These are phyloP conservation scores for Talaromyces sp. DNA, from an alignment of 2,329 filamentous ascomycete genomes.

Conservation along the genomic window DNA sequence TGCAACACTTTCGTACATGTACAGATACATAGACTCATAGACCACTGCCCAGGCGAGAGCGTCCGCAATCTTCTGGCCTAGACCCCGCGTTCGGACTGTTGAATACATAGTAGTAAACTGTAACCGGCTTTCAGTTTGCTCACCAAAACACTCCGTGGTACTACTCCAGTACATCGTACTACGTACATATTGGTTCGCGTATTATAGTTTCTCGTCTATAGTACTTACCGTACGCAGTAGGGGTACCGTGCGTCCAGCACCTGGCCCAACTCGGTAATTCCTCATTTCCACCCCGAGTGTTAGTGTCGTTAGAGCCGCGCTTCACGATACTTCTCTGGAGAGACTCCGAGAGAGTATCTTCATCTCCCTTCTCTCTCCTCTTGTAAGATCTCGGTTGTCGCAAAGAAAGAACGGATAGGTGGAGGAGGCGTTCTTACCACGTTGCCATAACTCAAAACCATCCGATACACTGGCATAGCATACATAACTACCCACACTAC, in stretches of 20 bases:
- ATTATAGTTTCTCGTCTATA: neutral
- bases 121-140: neutral
- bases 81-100: slow-evolving; percentile 1
- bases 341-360: neutral
- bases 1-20: neutral
- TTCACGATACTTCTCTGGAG: slow-evolving; percentile 3
- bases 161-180: too few species aligned
- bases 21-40: neutral
- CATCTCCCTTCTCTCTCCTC: neutral
- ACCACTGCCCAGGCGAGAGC: neutral
- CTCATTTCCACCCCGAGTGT: slow-evolving; percentile 6
- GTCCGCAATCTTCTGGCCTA: neutral
- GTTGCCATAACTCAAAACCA: neutral
- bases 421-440: neutral
- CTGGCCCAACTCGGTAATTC: slow-evolving; percentile 16
- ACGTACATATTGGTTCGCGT: too few species aligned
- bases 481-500: neutral
- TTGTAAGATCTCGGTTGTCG: neutral
- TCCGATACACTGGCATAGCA: neutral
- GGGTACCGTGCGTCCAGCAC: slow-evolving; percentile 14
- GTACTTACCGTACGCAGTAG: neutral
- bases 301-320: slow-evolving; percentile 14
- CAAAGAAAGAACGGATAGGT: neutral
- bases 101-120: neutral
- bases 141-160: neutral